Percentiles rank a stretch among this genome's conserved stretches.
Conservation (phyloP, 2,329 filamentous ascomycete genomes). For the Corinectria fuckeliana region DNA sequence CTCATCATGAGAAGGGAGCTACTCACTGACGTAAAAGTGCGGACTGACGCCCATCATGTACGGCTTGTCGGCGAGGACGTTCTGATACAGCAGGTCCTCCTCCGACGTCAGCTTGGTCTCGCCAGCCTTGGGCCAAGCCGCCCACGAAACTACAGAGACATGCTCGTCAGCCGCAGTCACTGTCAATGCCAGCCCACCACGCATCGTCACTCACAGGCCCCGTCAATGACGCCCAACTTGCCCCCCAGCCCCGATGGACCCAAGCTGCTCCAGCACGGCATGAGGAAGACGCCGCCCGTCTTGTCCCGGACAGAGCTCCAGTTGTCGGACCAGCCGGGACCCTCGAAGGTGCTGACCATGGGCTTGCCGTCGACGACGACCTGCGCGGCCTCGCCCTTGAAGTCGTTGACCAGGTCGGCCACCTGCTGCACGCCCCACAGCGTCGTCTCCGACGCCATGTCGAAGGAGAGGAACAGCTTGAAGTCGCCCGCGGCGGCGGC, state of each 20-base stretch:
- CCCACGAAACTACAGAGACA: constrained; percentile 44
- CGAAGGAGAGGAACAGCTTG: constrained; percentile 51
- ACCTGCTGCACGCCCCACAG: constrained; percentile 39
- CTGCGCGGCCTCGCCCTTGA: constrained; percentile 36
- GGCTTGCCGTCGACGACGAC: constrained; percentile 41
- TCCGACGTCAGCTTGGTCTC: constrained; percentile 42
- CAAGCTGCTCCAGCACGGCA: constrained; percentile 53
- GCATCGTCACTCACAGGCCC: constrained; percentile 28
- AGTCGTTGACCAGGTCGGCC: constrained; percentile 35
- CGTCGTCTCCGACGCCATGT: constrained; percentile 40
- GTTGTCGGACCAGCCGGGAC: constrained; percentile 47
- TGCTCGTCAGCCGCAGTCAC: constrained; percentile 7
- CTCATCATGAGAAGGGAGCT: too few species aligned
- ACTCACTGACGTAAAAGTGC: constrained; percentile 62
- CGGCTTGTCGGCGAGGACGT: constrained; percentile 43
- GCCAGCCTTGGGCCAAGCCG: constrained; percentile 46
- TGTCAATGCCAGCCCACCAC: background rate
- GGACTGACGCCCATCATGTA: constrained; percentile 64
- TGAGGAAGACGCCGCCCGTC: constrained; percentile 46
- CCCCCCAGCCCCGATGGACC: constrained; percentile 28
- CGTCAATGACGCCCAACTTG: constrained; percentile 33
- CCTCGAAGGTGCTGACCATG: constrained; percentile 61
- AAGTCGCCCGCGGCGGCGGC: constrained; percentile 35
- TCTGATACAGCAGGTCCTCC: constrained; percentile 44
- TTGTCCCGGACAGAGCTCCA: constrained; percentile 51